Evolutionary conservation across 2,329 filamentous ascomycete species (phyloP).

Genomic region (Achaetomium macrosporum): DNA sequence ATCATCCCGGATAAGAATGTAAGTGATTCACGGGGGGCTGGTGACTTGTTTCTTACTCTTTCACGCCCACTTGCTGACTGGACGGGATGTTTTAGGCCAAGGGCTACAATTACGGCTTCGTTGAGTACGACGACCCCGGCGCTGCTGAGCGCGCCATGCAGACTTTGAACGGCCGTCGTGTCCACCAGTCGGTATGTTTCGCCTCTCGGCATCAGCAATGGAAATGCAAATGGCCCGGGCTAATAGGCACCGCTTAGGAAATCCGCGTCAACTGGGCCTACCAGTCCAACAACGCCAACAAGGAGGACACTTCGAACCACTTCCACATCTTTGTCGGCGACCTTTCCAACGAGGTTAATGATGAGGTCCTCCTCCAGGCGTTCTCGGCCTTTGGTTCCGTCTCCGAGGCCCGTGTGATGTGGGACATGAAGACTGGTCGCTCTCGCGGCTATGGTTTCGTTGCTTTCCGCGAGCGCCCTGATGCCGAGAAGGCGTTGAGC

Average conservation of each 20-base stretch:
- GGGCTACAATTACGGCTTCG: conserved; percentile 98
- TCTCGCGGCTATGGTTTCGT: conserved; percentile 98
- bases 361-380: conserved; percentile 86
- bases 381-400: conserved; percentile 95
- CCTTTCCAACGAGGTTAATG: conserved; percentile 96
- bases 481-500: conserved; percentile 92
- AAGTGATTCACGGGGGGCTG: conserved; percentile 39
- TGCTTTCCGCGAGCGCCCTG: conserved; percentile 86
- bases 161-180: conserved; percentile 88
- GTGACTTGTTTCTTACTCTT: not conserved
- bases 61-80: conserved; percentile 6
- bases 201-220: not conserved
- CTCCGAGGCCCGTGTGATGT: conserved; percentile 98
- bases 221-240: not conserved
- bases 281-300: conserved; percentile 87
- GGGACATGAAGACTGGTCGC: conserved; percentile 99
- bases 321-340: conserved; percentile 99
- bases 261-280: conserved; percentile 99
- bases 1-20: conserved; percentile 99
- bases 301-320: conserved; percentile 96
- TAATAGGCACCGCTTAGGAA: conserved; percentile 48
- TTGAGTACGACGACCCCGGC: conserved; percentile 97
- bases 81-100: conserved; percentile 56
- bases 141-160: conserved; percentile 96
- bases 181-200: conserved; percentile 80